phyloP scores from a whole-genome alignment of 1,139 yeast species.

The Geotrichum australiense region DNA sequence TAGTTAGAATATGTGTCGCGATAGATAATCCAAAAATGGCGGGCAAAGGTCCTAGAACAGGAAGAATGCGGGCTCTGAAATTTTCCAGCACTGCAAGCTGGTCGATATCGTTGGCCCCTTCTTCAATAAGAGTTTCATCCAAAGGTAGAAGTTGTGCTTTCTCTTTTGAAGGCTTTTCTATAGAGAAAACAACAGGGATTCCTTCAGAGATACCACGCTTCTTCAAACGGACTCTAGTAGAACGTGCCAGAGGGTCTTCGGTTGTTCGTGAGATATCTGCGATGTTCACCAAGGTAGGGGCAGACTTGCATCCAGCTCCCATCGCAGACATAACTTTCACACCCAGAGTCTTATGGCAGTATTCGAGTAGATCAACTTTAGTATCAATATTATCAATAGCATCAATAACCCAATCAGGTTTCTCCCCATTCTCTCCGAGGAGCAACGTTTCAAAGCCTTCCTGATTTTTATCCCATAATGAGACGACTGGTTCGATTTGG shows the following conservation, averaged over 20 bases:
- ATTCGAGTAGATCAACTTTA: slow-evolving; percentile 78
- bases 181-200: slow-evolving; percentile 83
- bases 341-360: slow-evolving; percentile 51
- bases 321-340: slow-evolving; percentile 70
- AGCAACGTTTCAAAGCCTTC: slow-evolving; percentile 38
- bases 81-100: slow-evolving; percentile 81
- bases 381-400: slow-evolving; percentile 96
- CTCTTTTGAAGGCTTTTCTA: slow-evolving; percentile 93
- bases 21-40: slow-evolving; percentile 90
- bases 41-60: slow-evolving; percentile 94
- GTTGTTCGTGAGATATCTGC: slow-evolving; percentile 75
- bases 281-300: slow-evolving; percentile 73
- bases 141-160: slow-evolving; percentile 83
- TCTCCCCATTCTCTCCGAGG: slow-evolving; percentile 43
- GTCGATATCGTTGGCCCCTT: slow-evolving; percentile 62
- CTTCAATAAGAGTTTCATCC: slow-evolving; percentile 67
- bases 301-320: slow-evolving; percentile 93
- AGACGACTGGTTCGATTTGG: slow-evolving; percentile 65
- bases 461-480: slow-evolving; percentile 57
- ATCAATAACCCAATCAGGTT: slow-evolving; percentile 57
- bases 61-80: slow-evolving; percentile 87
- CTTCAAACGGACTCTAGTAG: slow-evolving; percentile 76
- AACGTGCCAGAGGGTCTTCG: slow-evolving; percentile 89
- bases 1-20: slow-evolving; percentile 74
- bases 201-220: slow-evolving; percentile 67